A percentile compares a stretch with the other conserved stretches of the same genome.
These are phyloP conservation scores for Starmerella davenportii DNA, from an alignment of 805 yeast species.

Conservation along the genomic window DNA sequence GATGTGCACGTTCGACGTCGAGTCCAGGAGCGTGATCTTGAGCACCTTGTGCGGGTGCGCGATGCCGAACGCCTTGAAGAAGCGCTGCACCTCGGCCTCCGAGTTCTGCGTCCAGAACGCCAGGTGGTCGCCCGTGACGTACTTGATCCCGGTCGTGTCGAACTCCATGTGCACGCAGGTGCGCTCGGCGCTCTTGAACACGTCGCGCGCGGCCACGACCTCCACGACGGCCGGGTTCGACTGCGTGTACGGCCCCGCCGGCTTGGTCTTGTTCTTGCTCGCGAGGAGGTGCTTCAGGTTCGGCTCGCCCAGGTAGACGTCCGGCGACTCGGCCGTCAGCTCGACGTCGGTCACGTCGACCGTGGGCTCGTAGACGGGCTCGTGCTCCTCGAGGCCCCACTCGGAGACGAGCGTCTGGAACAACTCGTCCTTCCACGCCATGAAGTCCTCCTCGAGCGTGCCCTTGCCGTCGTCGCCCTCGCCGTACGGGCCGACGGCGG, in stretches of 20 bases:
- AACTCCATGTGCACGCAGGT: slow-evolving; percentile 83
- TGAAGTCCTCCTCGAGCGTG: slow-evolving; percentile 83
- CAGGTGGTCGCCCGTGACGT: slow-evolving; percentile 89
- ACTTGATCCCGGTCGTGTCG: slow-evolving; percentile 58
- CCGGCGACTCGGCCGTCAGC: slow-evolving; percentile 17
- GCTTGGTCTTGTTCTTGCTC: slow-evolving; percentile 26
- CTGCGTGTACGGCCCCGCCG: slow-evolving; percentile 45
- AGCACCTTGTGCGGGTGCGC: slow-evolving; percentile 39
- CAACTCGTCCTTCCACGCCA: slow-evolving; percentile 76
- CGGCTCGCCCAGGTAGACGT: slow-evolving; percentile 73
- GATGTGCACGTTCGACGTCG: slow-evolving; percentile 27
- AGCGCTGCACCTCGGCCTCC: slow-evolving; percentile 49
- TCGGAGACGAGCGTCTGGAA: slow-evolving; percentile 47
- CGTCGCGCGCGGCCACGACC: slow-evolving; percentile 41
- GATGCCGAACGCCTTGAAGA: slow-evolving; percentile 47
- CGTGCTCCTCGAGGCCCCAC: slow-evolving; percentile 60
- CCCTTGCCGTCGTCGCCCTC: slow-evolving; percentile 93
- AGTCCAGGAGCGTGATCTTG: slow-evolving; percentile 48
- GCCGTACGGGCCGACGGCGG: slow-evolving; percentile 57
- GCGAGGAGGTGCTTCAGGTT: slow-evolving; percentile 34
- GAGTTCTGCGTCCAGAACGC: slow-evolving; percentile 91
- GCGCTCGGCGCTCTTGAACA: slow-evolving; percentile 46
- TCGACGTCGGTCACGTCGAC: slow-evolving; percentile 21
- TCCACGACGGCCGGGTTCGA: slow-evolving; percentile 70
- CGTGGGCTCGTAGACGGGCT: slow-evolving; percentile 59